Conservation (phyloP, 345 rosid species). For the Mangifera indica region DNA sequence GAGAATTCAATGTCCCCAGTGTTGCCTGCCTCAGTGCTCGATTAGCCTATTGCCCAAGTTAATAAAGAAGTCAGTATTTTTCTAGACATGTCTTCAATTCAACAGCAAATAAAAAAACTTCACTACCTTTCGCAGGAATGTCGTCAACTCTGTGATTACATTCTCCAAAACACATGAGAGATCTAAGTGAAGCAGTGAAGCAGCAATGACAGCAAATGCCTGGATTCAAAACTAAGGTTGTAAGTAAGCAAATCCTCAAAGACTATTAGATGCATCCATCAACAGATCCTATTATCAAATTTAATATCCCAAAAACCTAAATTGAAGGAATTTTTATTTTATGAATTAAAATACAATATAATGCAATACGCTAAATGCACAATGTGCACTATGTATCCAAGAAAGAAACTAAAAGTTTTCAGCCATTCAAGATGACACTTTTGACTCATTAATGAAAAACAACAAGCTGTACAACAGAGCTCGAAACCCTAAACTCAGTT, state of each 20-base stretch:
- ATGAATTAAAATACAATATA: no score
- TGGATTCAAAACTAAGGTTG: conserved; percentile 29
- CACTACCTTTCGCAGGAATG: conserved; percentile 85
- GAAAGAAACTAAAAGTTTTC: background rate
- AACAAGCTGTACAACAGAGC: no score
- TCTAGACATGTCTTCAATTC: conserved; percentile 14
- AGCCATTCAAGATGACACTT: background rate
- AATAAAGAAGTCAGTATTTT: background rate
- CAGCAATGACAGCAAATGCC: conserved; percentile 96
- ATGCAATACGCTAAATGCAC: no score
- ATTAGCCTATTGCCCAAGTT: conserved; percentile 64
- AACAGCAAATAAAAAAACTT: conserved; percentile 16
- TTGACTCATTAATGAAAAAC: background rate
- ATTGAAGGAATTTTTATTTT: background rate
- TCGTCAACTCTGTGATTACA: conserved; percentile 85
- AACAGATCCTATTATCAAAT: background rate
- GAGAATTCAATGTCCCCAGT: conserved; percentile 78
- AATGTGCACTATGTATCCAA: background rate
- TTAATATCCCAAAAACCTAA: background rate
- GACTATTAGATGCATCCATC: conserved; percentile 8
- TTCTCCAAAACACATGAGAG: conserved; percentile 86
- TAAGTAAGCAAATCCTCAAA: background rate
- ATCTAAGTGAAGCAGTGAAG: conserved; percentile 82
- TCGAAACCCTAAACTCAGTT: no score
- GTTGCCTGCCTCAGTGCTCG: conserved; percentile 95